Conservation (phyloP, 805 yeast species). For the Zygosaccharomyces bailii region DNA sequence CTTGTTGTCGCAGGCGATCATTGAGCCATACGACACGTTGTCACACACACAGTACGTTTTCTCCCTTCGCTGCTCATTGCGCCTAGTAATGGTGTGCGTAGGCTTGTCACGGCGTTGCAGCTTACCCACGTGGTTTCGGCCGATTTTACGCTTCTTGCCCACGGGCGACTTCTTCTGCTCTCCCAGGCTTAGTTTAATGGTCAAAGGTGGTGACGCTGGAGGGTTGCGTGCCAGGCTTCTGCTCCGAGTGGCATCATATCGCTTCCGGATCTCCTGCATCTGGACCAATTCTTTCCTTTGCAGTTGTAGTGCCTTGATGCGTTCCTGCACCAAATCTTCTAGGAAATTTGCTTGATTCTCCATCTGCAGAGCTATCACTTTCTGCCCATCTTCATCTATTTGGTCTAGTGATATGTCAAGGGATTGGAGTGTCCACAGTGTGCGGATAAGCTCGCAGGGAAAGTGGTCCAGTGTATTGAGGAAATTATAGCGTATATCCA, state of each 20-base stretch:
- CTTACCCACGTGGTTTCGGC: slow-evolving; percentile 3
- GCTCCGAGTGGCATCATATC: slow-evolving; percentile 8
- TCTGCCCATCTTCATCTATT: slow-evolving; percentile 15
- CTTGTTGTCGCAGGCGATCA: slow-evolving; percentile 87
- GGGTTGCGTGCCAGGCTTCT: neutral
- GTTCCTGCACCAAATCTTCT: slow-evolving; percentile 15
- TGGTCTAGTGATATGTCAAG: slow-evolving; percentile 27
- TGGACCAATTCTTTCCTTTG: slow-evolving; percentile 13
- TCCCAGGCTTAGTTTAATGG: slow-evolving; percentile 16
- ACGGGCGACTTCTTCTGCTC: slow-evolving; percentile 1
- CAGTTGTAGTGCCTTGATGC: slow-evolving; percentile 9
- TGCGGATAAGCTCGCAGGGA: slow-evolving; percentile 43
- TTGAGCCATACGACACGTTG: slow-evolving; percentile 56
- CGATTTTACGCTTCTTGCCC: too few relatives aligned
- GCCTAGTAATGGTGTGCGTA: neutral
- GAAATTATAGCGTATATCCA: slow-evolving; percentile 40
- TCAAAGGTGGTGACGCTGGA: slow-evolving; percentile 1
- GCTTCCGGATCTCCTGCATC: slow-evolving; percentile 10
- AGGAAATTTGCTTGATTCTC: slow-evolving; percentile 17
- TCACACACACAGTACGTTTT: slow-evolving; percentile 47
- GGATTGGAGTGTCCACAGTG: slow-evolving; percentile 41
- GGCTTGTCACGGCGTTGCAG: neutral
- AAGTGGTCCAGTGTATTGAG: slow-evolving; percentile 41
- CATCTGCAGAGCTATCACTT: slow-evolving; percentile 13
- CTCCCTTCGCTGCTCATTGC: slow-evolving; percentile 18